These are phyloP conservation scores for Atkinsonella texensis DNA, from an alignment of 2,329 filamentous ascomycete genomes.

Conservation along the genomic window DNA sequence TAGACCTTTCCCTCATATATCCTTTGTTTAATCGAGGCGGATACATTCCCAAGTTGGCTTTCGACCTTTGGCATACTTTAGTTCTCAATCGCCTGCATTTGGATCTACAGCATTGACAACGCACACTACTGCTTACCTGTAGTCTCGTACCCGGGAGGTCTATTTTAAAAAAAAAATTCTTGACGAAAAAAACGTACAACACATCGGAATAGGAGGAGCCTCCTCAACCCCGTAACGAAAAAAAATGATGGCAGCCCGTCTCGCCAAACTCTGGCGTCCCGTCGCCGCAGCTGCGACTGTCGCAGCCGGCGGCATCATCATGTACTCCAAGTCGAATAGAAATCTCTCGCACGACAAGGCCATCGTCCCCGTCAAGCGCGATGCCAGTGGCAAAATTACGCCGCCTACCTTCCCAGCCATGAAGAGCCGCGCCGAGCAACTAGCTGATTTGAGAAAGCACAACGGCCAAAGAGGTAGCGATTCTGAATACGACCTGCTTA, in stretches of 20 bases:
- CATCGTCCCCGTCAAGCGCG: slow-evolving; percentile 23
- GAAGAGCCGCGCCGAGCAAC: slow-evolving; percentile 25
- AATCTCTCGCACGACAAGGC: slow-evolving; percentile 21
- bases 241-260: slow-evolving; percentile 21
- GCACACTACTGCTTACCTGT: too few species aligned
- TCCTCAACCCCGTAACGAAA: background rate
- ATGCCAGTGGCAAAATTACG: slow-evolving; percentile 23
- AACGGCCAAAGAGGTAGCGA: slow-evolving; percentile 15
- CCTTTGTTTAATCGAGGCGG: too few species aligned
- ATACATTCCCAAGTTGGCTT: too few species aligned
- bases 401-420: slow-evolving; percentile 24
- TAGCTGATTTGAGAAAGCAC: slow-evolving; percentile 26
- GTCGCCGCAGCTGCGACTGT: slow-evolving; percentile 17
- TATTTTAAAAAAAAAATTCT: too few species aligned
- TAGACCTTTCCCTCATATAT: too few species aligned
- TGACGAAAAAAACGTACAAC: background rate
- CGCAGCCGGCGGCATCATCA: slow-evolving; percentile 17
- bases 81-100: too few species aligned
- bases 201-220: background rate
- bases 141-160: too few species aligned
- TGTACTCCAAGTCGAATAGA: slow-evolving; percentile 18
- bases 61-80: too few species aligned
- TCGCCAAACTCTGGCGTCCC: slow-evolving; percentile 23
- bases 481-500: slow-evolving; percentile 56
- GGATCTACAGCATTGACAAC: too few species aligned